Evolutionary conservation across 768 basidiomycete genomes (phyloP).

Genomic region (Mycena epipterygia): DNA sequence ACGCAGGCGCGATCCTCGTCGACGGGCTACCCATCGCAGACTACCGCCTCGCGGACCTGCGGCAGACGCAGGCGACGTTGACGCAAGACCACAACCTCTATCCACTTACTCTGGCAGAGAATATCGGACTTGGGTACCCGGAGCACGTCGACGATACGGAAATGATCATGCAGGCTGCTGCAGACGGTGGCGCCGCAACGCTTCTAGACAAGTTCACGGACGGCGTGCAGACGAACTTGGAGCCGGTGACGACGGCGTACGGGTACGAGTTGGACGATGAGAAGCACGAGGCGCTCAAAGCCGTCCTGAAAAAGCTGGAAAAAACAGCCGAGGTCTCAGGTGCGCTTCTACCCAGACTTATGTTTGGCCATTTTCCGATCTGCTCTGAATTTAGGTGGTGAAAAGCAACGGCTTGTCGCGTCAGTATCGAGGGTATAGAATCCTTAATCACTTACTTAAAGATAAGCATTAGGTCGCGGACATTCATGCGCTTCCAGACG

Average conservation of each 20-base stretch:
- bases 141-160: too few species aligned
- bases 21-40: conserved; percentile 48
- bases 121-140: too few species aligned
- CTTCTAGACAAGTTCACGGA: conserved; percentile 21
- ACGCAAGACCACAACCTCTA: too few species aligned
- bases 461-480: conserved; percentile 14
- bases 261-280: conserved; percentile 16
- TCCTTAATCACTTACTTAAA: not conserved
- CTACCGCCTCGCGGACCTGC: conserved; percentile 46
- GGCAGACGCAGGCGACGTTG: conserved; percentile 47
- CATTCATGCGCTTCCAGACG: conserved; percentile 30
- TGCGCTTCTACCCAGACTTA: conserved; percentile 2
- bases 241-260: not conserved
- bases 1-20: conserved; percentile 44
- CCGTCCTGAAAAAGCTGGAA: conserved; percentile 10
- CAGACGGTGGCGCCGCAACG: conserved; percentile 4
- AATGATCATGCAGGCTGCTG: too few species aligned
- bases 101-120: too few species aligned
- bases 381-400: conserved; percentile 5
- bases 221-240: conserved; percentile 17
- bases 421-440: conserved; percentile 14
- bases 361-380: not conserved
- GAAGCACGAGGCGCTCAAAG: conserved; percentile 15
- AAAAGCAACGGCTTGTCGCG: too few species aligned
- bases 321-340: conserved; percentile 14